Conservation (phyloP, 495 filamentous ascomycete species). For the Penicillium roqueforti region DNA sequence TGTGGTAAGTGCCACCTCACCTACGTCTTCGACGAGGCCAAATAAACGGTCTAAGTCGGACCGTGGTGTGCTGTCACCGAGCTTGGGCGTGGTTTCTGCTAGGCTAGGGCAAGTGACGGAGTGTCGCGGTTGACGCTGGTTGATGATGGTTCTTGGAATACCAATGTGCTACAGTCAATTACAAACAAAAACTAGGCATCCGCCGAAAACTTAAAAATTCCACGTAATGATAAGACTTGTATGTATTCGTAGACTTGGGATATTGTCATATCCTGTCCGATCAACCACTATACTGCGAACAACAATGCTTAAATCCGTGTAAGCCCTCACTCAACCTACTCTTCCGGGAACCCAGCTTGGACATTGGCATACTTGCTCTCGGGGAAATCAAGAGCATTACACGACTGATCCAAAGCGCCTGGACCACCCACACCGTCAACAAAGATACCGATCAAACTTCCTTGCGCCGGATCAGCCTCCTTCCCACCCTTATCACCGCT, state of each 20-base stretch:
- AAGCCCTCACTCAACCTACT: background rate
- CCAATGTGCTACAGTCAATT: slow-evolving; percentile 18
- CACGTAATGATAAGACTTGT: slow-evolving; percentile 12
- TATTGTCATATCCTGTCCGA: background rate
- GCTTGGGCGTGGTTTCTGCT: slow-evolving; percentile 21
- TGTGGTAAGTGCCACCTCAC: slow-evolving; percentile 99
- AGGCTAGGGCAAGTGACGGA: slow-evolving; percentile 19
- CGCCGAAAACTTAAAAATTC: slow-evolving; percentile 11
- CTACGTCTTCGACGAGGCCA: slow-evolving; percentile 96
- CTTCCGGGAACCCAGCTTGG: slow-evolving; percentile 39
- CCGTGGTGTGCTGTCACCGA: slow-evolving; percentile 18
- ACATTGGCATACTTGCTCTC: slow-evolving; percentile 80
- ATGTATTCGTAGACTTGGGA: background rate
- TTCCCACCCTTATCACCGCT: slow-evolving; percentile 64
- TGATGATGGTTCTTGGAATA: slow-evolving; percentile 12
- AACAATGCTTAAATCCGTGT: background rate
- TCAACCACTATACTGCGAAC: background rate
- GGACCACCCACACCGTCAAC: slow-evolving; percentile 49
- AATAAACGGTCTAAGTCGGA: slow-evolving; percentile 41
- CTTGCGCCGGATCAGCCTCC: slow-evolving; percentile 39
- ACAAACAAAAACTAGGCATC: slow-evolving; percentile 13
- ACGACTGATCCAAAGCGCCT: slow-evolving; percentile 50
- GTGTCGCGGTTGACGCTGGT: slow-evolving; percentile 23
- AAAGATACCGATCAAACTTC: slow-evolving; percentile 60
- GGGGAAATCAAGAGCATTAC: slow-evolving; percentile 69